phyloP scores from a whole-genome alignment of 2,329 filamentous ascomycete species.

The Penicillium occitanis region DNA sequence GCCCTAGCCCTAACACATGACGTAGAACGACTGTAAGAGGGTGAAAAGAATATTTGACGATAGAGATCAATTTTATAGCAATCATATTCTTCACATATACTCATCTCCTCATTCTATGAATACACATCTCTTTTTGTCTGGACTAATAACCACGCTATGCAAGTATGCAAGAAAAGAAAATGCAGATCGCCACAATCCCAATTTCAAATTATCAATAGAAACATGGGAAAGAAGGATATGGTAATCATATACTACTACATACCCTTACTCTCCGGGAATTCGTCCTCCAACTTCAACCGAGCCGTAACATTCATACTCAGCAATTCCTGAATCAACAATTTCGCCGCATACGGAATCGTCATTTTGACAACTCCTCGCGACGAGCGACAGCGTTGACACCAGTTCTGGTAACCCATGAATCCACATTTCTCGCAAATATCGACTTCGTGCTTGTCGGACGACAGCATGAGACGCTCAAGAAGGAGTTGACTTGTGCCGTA shows the following conservation, averaged over 20 bases:
- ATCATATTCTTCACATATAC: background rate
- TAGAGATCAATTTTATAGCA: background rate
- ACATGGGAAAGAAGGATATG: background rate
- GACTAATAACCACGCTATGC: constrained; percentile 21
- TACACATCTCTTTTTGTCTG: background rate
- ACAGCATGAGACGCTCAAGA: constrained; percentile 90
- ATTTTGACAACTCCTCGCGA: constrained; percentile 83
- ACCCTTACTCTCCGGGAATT: constrained; percentile 66
- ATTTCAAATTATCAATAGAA: background rate
- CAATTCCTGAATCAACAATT: constrained; percentile 91
- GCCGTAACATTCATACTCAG: constrained; percentile 99
- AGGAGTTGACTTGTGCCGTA: constrained; percentile 93
- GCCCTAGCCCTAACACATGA: background rate
- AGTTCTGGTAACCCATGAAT: constrained; percentile 91
- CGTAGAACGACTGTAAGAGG: background rate
- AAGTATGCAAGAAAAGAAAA: constrained; percentile 11
- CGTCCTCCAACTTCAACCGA: constrained; percentile 83
- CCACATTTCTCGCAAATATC: constrained; percentile 94
- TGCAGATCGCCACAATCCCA: background rate
- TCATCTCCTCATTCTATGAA: background rate
- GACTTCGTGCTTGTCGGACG: constrained; percentile 83
- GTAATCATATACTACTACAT: constrained; percentile 29
- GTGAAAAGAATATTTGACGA: background rate
- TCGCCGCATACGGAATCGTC: constrained; percentile 96
- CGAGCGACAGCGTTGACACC: constrained; percentile 89